Percentiles rank a stretch among this genome's conserved stretches.
Conservation (phyloP, 2,329 filamentous ascomycete genomes). For the Myriosclerotinia scirpicola region DNA sequence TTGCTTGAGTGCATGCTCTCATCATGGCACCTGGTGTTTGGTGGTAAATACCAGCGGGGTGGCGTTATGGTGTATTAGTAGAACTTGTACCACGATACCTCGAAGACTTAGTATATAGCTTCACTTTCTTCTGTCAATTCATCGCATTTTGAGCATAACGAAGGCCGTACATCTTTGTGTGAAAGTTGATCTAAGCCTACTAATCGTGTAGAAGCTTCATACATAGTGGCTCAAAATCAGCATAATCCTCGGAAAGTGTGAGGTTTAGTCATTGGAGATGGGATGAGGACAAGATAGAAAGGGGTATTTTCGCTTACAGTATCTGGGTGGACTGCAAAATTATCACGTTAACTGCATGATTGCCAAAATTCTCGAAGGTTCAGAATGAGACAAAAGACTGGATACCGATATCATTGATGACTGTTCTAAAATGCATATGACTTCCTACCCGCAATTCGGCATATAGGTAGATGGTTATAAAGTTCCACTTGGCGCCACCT, state of each 20-base stretch:
- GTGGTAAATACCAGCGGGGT: constrained; percentile 15
- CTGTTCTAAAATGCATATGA: neutral
- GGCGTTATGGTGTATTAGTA: constrained; percentile 15
- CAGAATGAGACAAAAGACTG: neutral
- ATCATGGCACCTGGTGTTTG: constrained; percentile 19
- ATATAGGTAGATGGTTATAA: neutral
- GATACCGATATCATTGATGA: neutral
- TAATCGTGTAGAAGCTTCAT: neutral
- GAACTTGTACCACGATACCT: constrained; percentile 14
- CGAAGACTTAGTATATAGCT: constrained; percentile 16
- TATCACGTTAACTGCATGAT: neutral
- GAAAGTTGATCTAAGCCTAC: neutral
- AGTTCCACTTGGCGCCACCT: neutral
- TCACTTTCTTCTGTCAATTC: constrained; percentile 3
- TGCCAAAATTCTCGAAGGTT: neutral
- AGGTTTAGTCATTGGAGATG: neutral
- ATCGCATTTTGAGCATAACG: neutral
- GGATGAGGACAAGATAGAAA: neutral
- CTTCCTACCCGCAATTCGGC: neutral
- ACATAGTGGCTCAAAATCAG: neutral
- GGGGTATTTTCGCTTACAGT: constrained; percentile 19
- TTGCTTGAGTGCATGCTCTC: constrained; percentile 4
- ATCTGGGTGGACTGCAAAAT: neutral
- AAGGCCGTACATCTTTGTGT: neutral
- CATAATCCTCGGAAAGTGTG: neutral